A percentile compares a stretch with the other conserved stretches of the same genome.
Evolutionary conservation across 768 basidiomycete genomes (phyloP).

Genomic region (Mycena alexandri): DNA sequence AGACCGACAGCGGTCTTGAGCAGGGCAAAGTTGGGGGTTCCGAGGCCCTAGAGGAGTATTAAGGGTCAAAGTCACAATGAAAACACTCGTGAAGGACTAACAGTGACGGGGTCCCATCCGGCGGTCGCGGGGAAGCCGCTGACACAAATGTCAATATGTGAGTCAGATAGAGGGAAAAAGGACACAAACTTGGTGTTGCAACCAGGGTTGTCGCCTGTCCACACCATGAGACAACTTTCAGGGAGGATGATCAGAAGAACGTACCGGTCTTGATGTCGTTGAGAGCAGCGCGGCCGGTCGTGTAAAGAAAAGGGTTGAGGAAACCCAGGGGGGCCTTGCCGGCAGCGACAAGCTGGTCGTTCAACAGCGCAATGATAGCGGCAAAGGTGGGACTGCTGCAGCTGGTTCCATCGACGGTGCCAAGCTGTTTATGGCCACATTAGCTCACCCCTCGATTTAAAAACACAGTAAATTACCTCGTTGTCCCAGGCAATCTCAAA

Average conservation of each 20-base stretch:
- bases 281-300: constrained; percentile 21
- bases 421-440: not conserved
- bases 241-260: not conserved
- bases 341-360: constrained; percentile 20
- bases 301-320: constrained; percentile 33
- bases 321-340: constrained; percentile 27
- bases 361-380: constrained; percentile 18
- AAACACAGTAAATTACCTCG: not conserved
- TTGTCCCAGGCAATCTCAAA: constrained; percentile 22
- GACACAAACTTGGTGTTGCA: constrained; percentile 24
- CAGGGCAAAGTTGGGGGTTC: constrained; percentile 16
- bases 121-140: constrained; percentile 16
- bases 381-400: constrained; percentile 23
- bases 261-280: constrained; percentile 24
- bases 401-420: constrained; percentile 22
- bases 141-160: not conserved
- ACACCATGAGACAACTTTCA: not conserved
- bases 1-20: constrained; percentile 21
- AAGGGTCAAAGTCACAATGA: no score
- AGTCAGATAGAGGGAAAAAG: not conserved
- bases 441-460: not conserved
- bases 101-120: constrained; percentile 25
- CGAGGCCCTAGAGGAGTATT: not conserved
- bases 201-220: constrained; percentile 20
- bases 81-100: no score